These are phyloP conservation scores for Starmerella sp. DNA, from an alignment of 805 yeast genomes.

Conservation along the genomic window DNA sequence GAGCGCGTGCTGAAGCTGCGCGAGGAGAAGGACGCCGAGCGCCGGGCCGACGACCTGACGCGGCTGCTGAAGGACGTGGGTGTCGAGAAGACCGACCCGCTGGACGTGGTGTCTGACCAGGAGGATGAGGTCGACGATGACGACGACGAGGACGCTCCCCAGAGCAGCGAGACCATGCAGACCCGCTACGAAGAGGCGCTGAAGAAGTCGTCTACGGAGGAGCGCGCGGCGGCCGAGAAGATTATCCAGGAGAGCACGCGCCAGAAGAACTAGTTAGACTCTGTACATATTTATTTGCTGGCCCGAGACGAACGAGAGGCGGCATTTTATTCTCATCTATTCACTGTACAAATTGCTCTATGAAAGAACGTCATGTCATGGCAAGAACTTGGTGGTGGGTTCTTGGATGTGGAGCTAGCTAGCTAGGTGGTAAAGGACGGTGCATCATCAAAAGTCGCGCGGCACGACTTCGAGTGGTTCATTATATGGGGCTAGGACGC, in stretches of 20 bases:
- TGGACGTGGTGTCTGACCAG: constrained; percentile 44
- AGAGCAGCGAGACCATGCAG: constrained; percentile 4
- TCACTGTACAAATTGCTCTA: too few species aligned
- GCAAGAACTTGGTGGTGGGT: too few species aligned
- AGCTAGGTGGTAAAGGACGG: too few species aligned
- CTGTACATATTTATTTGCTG: not conserved
- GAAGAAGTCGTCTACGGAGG: constrained; percentile 20
- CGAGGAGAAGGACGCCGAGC: constrained; percentile 58
- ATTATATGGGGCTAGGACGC: too few species aligned
- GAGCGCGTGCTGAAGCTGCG: constrained; percentile 68
- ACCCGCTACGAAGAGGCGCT: constrained; percentile 25
- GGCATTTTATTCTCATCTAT: too few species aligned
- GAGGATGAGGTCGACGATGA: constrained; percentile 33
- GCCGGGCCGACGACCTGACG: constrained; percentile 59
- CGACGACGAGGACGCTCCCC: constrained; percentile 12
- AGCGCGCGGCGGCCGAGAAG: constrained; percentile 18
- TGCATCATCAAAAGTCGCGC: too few species aligned
- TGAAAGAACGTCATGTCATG: too few species aligned
- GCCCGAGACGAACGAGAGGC: too few species aligned
- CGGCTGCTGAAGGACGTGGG: constrained; percentile 82
- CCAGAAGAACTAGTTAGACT: not conserved
- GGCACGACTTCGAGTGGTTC: too few species aligned
- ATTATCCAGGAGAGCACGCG: constrained; percentile 10
- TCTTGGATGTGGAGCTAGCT: too few species aligned
- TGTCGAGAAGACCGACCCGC: constrained; percentile 39